These are phyloP conservation scores for Boletus subparvulus DNA, from an alignment of 768 basidiomycete species.

Conservation along the genomic window DNA sequence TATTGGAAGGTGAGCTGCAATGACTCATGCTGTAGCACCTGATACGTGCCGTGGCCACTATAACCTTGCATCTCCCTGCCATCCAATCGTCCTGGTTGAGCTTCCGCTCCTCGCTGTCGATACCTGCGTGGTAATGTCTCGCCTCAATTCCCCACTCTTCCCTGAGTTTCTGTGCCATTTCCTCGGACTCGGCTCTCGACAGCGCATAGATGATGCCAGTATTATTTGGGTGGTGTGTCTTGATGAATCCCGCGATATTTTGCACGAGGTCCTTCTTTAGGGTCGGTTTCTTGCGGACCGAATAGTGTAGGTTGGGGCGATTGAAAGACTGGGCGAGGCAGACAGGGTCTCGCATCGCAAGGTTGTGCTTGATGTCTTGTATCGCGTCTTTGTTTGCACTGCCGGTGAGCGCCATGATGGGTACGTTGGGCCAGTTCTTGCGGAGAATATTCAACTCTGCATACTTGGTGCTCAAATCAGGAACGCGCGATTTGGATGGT, in stretches of 20 bases:
- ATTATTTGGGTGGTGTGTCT: conserved; percentile 50
- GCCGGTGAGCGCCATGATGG: conserved; percentile 96
- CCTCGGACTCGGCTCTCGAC: conserved; percentile 73
- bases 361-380: conserved; percentile 72
- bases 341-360: conserved; percentile 59
- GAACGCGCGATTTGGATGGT: neutral
- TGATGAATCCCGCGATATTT: conserved; percentile 71
- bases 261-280: conserved; percentile 44
- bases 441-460: conserved; percentile 66
- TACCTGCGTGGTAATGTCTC: conserved; percentile 82
- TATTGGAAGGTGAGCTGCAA: conserved; percentile 29
- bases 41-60: conserved; percentile 83
- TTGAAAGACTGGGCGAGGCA: conserved; percentile 84
- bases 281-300: conserved; percentile 50
- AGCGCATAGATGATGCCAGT: conserved; percentile 87
- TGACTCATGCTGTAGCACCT: neutral
- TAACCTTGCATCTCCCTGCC: conserved; percentile 65
- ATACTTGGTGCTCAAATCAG: conserved; percentile 50
- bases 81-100: conserved; percentile 73
- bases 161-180: conserved; percentile 67
- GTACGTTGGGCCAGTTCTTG: conserved; percentile 70
- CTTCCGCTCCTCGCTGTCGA: conserved; percentile 62
- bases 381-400: conserved; percentile 82
- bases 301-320: conserved; percentile 85
- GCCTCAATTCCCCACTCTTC: conserved; percentile 59